phyloP scores from a whole-genome alignment of 2,329 filamentous ascomycete species.

The Penicillium psychrosexuale region DNA sequence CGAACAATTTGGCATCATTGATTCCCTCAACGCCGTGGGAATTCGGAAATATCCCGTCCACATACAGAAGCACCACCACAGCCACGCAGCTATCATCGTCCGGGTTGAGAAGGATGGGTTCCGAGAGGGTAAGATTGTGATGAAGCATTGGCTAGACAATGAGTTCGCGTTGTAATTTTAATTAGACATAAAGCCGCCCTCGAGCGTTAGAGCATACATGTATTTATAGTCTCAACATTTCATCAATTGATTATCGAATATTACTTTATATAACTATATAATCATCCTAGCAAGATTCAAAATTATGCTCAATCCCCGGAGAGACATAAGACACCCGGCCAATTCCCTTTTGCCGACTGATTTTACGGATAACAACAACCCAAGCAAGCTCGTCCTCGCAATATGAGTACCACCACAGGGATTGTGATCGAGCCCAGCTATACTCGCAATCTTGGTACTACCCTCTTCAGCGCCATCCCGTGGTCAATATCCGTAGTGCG shows the following conservation, averaged over 20 bases:
- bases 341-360: conserved; percentile 30
- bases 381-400: conserved; percentile 20
- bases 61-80: conserved; percentile 66
- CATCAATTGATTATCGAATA: neutral
- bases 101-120: conserved; percentile 65
- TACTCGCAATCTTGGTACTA: conserved; percentile 26
- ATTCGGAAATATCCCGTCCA: conserved; percentile 57
- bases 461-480: conserved; percentile 13
- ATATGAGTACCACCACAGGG: conserved; percentile 35
- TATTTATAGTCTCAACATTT: neutral
- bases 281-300: neutral
- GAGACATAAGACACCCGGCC: conserved; percentile 28
- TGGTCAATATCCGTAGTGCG: conserved; percentile 19
- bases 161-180: conserved; percentile 62
- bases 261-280: too few relatives aligned
- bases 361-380: conserved; percentile 28
- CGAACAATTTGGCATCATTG: conserved; percentile 81
- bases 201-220: neutral
- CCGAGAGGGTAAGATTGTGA: conserved; percentile 71
- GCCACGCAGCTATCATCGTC: conserved; percentile 87
- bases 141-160: conserved; percentile 75
- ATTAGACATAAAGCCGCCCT: neutral
- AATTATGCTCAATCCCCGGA: conserved; percentile 4
- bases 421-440: conserved; percentile 29
- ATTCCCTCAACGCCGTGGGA: conserved; percentile 64